phyloP scores from a whole-genome alignment of 1,284 basidiomycete species.

The Athelia sp. region DNA sequence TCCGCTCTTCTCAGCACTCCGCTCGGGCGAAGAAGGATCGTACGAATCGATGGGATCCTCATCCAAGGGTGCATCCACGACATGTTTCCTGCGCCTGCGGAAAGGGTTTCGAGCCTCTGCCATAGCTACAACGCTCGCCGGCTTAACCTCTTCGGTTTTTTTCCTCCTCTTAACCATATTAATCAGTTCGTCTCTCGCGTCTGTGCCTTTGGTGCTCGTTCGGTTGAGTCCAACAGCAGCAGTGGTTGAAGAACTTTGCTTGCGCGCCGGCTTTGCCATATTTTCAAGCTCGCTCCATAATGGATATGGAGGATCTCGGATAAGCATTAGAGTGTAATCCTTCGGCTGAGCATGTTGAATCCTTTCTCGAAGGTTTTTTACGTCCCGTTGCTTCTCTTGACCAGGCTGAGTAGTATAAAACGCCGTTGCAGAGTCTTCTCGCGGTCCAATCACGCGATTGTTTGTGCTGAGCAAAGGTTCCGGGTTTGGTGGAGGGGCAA shows the following conservation, averaged over 20 bases:
- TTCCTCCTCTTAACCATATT: neutral
- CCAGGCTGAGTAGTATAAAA: too few relatives aligned
- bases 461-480: too few relatives aligned
- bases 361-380: too few relatives aligned
- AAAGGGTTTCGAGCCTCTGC: neutral
- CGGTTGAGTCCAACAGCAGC: neutral
- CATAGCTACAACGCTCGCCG: neutral
- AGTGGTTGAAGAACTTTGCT: neutral
- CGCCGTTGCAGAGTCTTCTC: too few relatives aligned
- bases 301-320: conserved; percentile 33
- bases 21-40: neutral
- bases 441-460: too few relatives aligned
- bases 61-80: neutral
- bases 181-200: neutral
- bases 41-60: neutral
- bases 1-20: conserved; percentile 3
- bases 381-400: too few relatives aligned
- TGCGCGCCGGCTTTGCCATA: neutral
- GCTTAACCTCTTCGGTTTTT: neutral
- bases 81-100: neutral
- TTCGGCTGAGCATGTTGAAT: neutral
- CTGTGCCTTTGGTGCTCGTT: neutral
- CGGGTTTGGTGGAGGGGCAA: too few relatives aligned
- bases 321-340: conserved; percentile 35
- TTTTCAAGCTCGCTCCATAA: conserved; percentile 26